Evolutionary conservation across 768 basidiomycete species (phyloP), one percentile per base, ranked within the genome.

Genomic region (Termitomyces sp.): DNA sequence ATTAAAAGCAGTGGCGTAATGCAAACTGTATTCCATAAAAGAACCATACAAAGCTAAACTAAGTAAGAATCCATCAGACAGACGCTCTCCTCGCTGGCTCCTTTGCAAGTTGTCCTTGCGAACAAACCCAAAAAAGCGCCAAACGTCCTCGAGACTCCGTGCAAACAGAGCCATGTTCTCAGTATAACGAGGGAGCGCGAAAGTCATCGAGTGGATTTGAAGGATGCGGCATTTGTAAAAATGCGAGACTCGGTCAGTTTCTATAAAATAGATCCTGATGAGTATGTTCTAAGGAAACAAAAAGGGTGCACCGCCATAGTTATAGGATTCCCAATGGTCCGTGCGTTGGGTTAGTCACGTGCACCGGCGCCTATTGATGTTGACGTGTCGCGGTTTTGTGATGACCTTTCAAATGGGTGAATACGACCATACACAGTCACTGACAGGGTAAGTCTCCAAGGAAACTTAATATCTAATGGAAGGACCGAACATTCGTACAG

Each of bases 231-330:
- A 66, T 66, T 66, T 66, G 65, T 66, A 64, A 66, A 66, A 66
- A 66, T 66, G 65, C 65, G 65, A 66, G 65, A 64, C 65, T 66
- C 65, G 65, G 65, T 66, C 65, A 66, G 65, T 66, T 64, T 64
- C 65, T 66, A 66, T 66, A 66, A 64, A 66, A 66, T 66, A 66
- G 65, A 66, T 66, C 65, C 65, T 66, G 65, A 66, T 66, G 65
- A 66, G 63, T 66, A 66, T 66, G 65, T 66, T 66, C 65, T 66
- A 61, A 64, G 56, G 61, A 64, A 57, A 45, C 29, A 25, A 58
- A 10, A 64, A 40, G 56, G 43, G 27, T 38, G 56, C n/a, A 25
- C 7, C 23, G 4, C 57, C n/a, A 44, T 0, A 35, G 62, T 57
- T 66, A 66, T 66, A 63, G 19, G 27, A 29, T 61, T 57, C 23